Conservation (phyloP, 164 flowering plant genomes). For the Platanus orientalis region DNA sequence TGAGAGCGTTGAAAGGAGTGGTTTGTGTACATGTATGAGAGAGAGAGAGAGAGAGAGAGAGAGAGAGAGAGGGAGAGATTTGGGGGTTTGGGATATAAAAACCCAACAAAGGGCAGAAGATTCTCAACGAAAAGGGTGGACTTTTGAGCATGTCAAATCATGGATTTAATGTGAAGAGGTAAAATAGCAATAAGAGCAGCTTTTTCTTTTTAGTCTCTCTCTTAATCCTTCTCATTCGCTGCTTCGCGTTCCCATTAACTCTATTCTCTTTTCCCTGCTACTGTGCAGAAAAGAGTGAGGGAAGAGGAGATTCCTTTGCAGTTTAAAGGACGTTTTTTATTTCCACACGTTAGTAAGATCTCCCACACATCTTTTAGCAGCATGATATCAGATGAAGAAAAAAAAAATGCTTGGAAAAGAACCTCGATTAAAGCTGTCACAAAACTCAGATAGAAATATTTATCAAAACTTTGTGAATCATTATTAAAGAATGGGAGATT, state of each 20-base stretch:
- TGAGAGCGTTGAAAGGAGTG: no score
- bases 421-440: conserved; percentile 2
- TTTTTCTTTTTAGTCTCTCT: conserved; percentile 6
- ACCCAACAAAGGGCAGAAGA: conserved; percentile 11
- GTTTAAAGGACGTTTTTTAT: conserved; percentile 16
- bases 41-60: no score
- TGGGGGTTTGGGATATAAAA: background rate
- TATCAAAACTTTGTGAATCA: background rate
- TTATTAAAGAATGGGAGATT: background rate
- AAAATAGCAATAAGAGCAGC: conserved; percentile 23
- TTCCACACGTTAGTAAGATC: conserved; percentile 22
- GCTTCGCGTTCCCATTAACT: conserved; percentile 21
- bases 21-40: no score
- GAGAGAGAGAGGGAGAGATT: no score
- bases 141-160: conserved; percentile 38
- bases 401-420: conserved; percentile 2
- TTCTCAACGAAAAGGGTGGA: conserved; percentile 29
- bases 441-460: background rate
- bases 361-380: conserved; percentile 15
- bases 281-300: conserved; percentile 15
- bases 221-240: conserved; percentile 7
- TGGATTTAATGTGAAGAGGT: conserved; percentile 20
- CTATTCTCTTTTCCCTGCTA: conserved; percentile 12
- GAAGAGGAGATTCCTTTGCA: conserved; percentile 25
- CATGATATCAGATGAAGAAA: background rate